Percentiles rank a stretch among this genome's conserved stretches.
Evolutionary conservation across 1,284 basidiomycete genomes (phyloP).

Genomic region (Mycena citricolor): DNA sequence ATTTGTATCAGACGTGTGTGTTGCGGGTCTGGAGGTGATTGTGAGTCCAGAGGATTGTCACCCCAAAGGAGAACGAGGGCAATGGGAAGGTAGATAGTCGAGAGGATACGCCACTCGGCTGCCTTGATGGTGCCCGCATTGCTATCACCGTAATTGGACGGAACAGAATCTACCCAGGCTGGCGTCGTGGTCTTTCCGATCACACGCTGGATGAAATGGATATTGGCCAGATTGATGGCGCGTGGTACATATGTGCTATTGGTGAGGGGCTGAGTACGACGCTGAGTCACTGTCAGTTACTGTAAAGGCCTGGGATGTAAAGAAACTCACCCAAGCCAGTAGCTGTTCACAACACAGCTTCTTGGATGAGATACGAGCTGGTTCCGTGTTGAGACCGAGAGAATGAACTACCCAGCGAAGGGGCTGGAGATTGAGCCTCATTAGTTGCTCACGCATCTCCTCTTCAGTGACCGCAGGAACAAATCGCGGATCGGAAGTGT

Average conservation of each 20-base stretch:
- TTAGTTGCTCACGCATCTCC: background rate
- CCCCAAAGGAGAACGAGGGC: conserved; percentile 33
- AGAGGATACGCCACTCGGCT: conserved; percentile 36
- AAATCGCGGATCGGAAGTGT: background rate
- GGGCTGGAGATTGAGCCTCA: background rate
- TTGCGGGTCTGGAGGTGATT: conserved; percentile 6
- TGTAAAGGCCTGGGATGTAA: too few species aligned
- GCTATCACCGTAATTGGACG: conserved; percentile 32
- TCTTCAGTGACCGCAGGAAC: conserved; percentile 1
- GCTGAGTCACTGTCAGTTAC: background rate
- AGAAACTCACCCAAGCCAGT: background rate
- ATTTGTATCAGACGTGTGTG: conserved; percentile 12
- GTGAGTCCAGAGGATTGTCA: conserved; percentile 5
- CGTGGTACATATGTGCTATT: background rate
- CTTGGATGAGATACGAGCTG: background rate
- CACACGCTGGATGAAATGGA: conserved; percentile 24
- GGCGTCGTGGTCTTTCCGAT: conserved; percentile 29
- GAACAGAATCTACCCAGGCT: conserved; percentile 34
- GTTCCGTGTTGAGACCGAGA: conserved; percentile 1
- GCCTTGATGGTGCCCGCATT: conserved; percentile 35
- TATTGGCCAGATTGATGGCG: background rate
- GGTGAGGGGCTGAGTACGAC: background rate
- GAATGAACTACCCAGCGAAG: conserved; percentile 2
- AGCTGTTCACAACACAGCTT: conserved; percentile 2
- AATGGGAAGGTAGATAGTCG: conserved; percentile 32